Evolutionary conservation across 495 filamentous ascomycete species (phyloP).

Genomic region (Penicillium odoratum): DNA sequence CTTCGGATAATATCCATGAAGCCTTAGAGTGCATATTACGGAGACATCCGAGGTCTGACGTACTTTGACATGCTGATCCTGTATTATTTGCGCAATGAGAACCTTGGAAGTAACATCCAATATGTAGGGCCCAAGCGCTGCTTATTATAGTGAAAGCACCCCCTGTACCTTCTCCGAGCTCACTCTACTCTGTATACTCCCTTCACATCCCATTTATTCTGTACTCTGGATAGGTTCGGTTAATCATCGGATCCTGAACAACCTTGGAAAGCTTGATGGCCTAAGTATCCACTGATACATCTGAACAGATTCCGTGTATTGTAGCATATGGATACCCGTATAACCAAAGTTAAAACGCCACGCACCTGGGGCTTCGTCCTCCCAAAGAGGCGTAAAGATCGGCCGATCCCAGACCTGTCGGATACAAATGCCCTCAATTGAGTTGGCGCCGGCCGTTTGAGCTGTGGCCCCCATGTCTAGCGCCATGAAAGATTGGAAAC

Average conservation of each 20-base stretch:
- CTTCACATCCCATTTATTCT: too few relatives aligned
- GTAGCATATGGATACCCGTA: neutral
- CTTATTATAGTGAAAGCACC: neutral
- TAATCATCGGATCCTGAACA: neutral
- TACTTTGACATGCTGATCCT: neutral
- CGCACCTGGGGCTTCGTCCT: slow-evolving; percentile 7
- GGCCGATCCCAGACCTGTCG: slow-evolving; percentile 19
- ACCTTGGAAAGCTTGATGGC: neutral
- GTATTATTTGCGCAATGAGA: too few relatives aligned
- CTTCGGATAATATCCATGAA: neutral
- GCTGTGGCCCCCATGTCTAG: slow-evolving; percentile 4
- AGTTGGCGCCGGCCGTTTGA: slow-evolving; percentile 25
- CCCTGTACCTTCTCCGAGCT: too few relatives aligned
- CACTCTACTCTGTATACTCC: too few relatives aligned
- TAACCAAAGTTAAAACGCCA: neutral
- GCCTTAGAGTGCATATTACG: neutral
- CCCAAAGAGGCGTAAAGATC: slow-evolving; percentile 10
- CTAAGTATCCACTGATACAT: too few relatives aligned
- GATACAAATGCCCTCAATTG: slow-evolving; percentile 23
- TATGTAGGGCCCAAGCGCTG: neutral
- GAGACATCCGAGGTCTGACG: neutral
- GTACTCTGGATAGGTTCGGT: neutral
- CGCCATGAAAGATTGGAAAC: slow-evolving; percentile 1
- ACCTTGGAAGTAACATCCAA: neutral
- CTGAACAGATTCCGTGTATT: too few relatives aligned